These are phyloP conservation scores for Hypomyces rosellus DNA, from an alignment of 2,329 filamentous ascomycete species.

Conservation along the genomic window DNA sequence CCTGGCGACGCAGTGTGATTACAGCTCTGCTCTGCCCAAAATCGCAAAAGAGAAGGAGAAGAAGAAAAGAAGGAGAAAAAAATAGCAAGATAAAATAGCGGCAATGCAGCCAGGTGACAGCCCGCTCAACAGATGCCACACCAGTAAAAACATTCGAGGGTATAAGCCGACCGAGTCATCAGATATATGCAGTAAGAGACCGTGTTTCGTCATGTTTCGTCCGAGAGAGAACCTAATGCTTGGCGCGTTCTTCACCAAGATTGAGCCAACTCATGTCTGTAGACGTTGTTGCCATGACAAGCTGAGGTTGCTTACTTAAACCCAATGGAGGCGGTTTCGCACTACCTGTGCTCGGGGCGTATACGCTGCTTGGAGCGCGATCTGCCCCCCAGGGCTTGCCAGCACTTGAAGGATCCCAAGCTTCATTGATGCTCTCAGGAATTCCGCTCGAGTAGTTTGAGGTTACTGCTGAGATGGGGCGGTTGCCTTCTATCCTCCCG, in stretches of 20 bases:
- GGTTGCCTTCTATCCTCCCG: constrained; percentile 48
- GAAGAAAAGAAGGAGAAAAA: constrained; percentile 1
- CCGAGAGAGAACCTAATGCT: neutral
- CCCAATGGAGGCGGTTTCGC: constrained; percentile 26
- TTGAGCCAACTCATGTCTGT: constrained; percentile 79
- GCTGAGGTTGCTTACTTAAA: constrained; percentile 44
- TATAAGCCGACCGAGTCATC: constrained; percentile 14
- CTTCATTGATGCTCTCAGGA: constrained; percentile 55
- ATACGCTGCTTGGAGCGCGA: constrained; percentile 47
- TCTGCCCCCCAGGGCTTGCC: constrained; percentile 44
- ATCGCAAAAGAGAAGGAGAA: constrained; percentile 2
- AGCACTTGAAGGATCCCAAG: constrained; percentile 44
- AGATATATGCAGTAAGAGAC: constrained; percentile 12
- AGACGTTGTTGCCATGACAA: constrained; percentile 43
- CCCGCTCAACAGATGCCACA: constrained; percentile 7
- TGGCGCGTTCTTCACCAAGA: constrained; percentile 43
- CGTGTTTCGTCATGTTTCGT: constrained; percentile 12
- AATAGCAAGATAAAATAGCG: constrained; percentile 9
- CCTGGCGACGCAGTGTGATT: neutral
- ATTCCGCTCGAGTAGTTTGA: constrained; percentile 59
- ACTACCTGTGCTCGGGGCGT: constrained; percentile 35
- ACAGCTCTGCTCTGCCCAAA: neutral
- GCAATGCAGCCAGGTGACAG: neutral
- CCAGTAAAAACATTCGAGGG: constrained; percentile 10
- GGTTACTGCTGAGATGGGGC: constrained; percentile 43